phyloP scores from a whole-genome alignment of 139 green algal genomes.

The Picochlorum sp. region DNA sequence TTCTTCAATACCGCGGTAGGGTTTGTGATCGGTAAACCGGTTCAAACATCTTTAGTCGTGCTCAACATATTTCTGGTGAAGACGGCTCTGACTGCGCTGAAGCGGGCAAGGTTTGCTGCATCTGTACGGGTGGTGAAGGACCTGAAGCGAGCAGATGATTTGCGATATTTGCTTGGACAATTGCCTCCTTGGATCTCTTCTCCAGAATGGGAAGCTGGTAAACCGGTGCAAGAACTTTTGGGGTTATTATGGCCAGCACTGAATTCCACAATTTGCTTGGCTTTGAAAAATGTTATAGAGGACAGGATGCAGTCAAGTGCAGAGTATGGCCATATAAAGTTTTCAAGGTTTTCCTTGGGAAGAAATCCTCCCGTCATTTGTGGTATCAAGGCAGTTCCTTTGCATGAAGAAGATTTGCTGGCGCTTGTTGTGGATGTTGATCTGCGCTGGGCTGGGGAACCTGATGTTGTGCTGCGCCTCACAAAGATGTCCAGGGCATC shows the following conservation, averaged over 20 bases:
- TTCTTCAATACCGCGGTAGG: neutral
- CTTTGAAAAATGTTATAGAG: constrained; percentile 33
- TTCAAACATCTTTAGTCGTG: constrained; percentile 6
- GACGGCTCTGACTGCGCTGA: constrained; percentile 6
- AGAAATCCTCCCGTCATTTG: constrained; percentile 10
- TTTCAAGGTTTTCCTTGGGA: constrained; percentile 17
- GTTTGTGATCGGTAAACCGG: neutral
- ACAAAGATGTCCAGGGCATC: constrained; percentile 9
- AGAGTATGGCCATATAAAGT: constrained; percentile 24
- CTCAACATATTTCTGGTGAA: constrained; percentile 19
- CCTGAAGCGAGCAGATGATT: constrained; percentile 13
- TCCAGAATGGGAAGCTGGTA: constrained; percentile 1
- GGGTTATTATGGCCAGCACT: constrained; percentile 8
- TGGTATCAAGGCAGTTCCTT: constrained; percentile 20
- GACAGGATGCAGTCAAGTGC: constrained; percentile 11
- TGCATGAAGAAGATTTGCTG: constrained; percentile 15
- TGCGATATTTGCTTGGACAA: constrained; percentile 13
- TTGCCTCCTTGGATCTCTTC: constrained; percentile 31
- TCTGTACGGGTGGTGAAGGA: constrained; percentile 24
- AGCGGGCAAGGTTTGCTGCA: constrained; percentile 22
- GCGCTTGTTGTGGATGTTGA: constrained; percentile 31
- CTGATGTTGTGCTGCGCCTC: constrained; percentile 28
- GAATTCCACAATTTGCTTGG: constrained; percentile 6
- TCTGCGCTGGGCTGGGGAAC: constrained; percentile 27
- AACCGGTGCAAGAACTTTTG: neutral